Conservation (phyloP, 345 rosid species). For the Hypericum androsaemum region DNA sequence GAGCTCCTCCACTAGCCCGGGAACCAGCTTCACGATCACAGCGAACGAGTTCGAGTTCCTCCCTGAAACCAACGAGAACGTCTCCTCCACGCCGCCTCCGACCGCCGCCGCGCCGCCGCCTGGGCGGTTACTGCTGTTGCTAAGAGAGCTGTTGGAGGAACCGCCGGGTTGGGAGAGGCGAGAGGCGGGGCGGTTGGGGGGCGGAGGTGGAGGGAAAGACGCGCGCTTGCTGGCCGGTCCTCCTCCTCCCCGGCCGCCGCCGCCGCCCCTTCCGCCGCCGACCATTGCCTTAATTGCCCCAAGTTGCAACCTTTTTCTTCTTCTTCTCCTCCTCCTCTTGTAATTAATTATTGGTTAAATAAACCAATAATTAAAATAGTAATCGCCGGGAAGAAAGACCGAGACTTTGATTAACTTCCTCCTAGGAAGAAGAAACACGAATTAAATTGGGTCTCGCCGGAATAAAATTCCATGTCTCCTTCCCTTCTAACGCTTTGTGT, state of each 20-base stretch:
- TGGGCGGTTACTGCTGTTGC: not conserved
- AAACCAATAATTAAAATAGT: too few species aligned
- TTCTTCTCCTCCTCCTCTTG: too few species aligned
- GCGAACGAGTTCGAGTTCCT: slow-evolving; percentile 53
- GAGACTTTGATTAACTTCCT: too few species aligned
- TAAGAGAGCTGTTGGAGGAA: not conserved
- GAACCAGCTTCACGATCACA: slow-evolving; percentile 67
- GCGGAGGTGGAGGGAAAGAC: slow-evolving; percentile 18
- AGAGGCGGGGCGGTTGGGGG: slow-evolving; percentile 15
- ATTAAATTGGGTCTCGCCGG: too few species aligned
- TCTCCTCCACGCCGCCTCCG: slow-evolving; percentile 40
- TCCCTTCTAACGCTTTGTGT: too few species aligned
- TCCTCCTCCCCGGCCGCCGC: slow-evolving; percentile 9
- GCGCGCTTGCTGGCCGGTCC: slow-evolving; percentile 13
- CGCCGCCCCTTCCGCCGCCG: slow-evolving; percentile 20
- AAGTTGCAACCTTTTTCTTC: too few species aligned
- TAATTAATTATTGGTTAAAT: too few species aligned
- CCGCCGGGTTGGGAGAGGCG: slow-evolving; percentile 18
- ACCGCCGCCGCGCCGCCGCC: not conserved
- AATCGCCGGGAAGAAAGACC: too few species aligned
- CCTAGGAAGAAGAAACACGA: too few species aligned
- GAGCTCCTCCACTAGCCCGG: slow-evolving; percentile 90
- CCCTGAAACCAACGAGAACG: slow-evolving; percentile 55
- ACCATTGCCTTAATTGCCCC: slow-evolving; percentile 8
- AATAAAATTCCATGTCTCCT: too few species aligned